These are phyloP conservation scores for Mortierella claussenii DNA, from an alignment of 192 early-diverging fungal species.

Conservation along the genomic window DNA sequence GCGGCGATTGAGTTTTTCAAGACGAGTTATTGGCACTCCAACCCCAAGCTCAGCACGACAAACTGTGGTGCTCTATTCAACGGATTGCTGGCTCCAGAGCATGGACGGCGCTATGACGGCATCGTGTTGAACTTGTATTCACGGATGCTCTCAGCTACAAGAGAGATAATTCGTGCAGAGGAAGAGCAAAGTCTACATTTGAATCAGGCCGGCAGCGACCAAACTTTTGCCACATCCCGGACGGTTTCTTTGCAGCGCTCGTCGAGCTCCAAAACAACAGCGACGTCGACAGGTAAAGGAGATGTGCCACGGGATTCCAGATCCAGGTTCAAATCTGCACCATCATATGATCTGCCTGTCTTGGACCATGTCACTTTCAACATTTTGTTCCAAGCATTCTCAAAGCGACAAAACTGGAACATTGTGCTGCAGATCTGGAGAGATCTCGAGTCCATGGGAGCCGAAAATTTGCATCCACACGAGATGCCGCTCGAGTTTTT, in stretches of 20 bases:
- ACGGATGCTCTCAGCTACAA: conserved; percentile 29
- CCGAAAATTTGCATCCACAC: conserved; percentile 29
- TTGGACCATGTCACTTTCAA: conserved; percentile 25
- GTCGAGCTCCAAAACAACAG: background rate
- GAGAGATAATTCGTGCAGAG: conserved; percentile 8
- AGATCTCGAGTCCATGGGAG: conserved; percentile 33
- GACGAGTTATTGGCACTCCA: conserved; percentile 17
- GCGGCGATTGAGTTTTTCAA: conserved; percentile 48
- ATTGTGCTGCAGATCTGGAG: conserved; percentile 43
- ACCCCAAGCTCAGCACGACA: conserved; percentile 29
- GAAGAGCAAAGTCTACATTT: background rate
- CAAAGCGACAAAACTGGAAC: conserved; percentile 28
- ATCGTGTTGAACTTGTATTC: conserved; percentile 33
- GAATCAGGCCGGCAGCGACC: background rate
- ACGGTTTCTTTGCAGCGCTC: background rate
- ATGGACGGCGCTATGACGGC: conserved; percentile 26
- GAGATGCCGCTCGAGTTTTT: conserved; percentile 35
- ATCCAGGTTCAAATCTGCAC: background rate
- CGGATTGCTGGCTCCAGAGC: conserved; percentile 37
- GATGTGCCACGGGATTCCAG: background rate
- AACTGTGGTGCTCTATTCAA: conserved; percentile 37
- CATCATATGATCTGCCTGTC: conserved; percentile 8
- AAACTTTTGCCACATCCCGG: background rate
- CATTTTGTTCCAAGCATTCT: conserved; percentile 32
- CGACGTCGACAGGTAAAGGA: background rate